A percentile compares a stretch with the other conserved stretches of the same genome.
Conservation (phyloP, 306 rosid genomes). For the Cotoneaster glaucophyllus region DNA sequence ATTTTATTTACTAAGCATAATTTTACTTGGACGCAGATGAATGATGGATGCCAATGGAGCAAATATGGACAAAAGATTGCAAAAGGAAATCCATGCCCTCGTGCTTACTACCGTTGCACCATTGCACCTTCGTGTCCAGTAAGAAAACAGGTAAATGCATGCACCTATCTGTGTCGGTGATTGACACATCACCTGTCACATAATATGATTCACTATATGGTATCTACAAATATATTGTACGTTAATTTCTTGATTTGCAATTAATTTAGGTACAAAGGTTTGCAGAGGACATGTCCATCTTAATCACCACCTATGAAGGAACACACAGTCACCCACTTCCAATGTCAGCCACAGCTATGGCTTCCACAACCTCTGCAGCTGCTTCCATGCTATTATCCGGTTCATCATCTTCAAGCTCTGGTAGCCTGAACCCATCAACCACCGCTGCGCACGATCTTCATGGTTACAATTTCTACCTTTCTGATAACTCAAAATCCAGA, state of each 20-base stretch:
- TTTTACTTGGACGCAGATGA: conserved; percentile 41
- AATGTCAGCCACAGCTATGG: conserved; percentile 84
- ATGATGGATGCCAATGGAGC: conserved; percentile 98
- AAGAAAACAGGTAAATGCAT: conserved; percentile 58
- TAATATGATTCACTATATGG: no score
- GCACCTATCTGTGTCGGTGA: background rate
- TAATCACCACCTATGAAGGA: conserved; percentile 87
- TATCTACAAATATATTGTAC: background rate
- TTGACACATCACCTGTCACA: background rate
- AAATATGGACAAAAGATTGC: conserved; percentile 96
- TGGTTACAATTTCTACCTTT: conserved; percentile 48
- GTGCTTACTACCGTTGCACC: conserved; percentile 97
- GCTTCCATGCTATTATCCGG: conserved; percentile 83
- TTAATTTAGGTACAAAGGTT: conserved; percentile 78
- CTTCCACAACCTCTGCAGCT: conserved; percentile 93
- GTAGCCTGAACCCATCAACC: conserved; percentile 16
- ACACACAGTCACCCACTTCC: conserved; percentile 90
- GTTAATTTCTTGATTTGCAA: background rate
- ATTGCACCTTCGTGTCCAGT: conserved; percentile 83
- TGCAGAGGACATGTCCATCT: conserved; percentile 69
- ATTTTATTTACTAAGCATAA: background rate
- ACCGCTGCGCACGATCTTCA: conserved; percentile 27
- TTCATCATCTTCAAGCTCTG: conserved; percentile 41
- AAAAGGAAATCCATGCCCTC: conserved; percentile 94
- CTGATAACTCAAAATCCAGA: conserved; percentile 39